A percentile compares a stretch with the other conserved stretches of the same genome.
These are phyloP conservation scores for Coemansia sp. DNA, from an alignment of 192 early-diverging fungal genomes.

Conservation along the genomic window DNA sequence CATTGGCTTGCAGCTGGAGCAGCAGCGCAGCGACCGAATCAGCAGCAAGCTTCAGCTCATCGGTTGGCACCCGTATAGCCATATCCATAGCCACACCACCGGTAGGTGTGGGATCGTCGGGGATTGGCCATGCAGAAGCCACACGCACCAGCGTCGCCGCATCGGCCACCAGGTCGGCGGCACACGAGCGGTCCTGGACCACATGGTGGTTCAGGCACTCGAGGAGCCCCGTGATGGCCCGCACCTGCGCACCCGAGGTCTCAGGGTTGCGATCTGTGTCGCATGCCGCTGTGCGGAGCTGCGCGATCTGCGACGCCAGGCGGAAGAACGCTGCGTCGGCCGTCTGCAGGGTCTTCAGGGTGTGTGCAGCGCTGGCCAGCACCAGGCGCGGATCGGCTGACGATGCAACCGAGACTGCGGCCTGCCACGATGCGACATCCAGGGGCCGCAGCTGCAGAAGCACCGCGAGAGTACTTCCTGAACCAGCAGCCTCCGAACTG, in stretches of 20 bases:
- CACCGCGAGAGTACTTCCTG: too few species aligned
- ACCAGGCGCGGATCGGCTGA: background rate
- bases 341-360: conserved; percentile 23
- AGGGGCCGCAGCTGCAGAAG: conserved; percentile 23
- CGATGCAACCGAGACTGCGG: background rate
- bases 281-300: conserved; percentile 31
- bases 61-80: too few species aligned
- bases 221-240: conserved; percentile 24
- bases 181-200: conserved; percentile 23
- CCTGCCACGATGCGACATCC: conserved; percentile 25
- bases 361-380: conserved; percentile 3
- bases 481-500: background rate
- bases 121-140: conserved; percentile 12
- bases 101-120: too few species aligned
- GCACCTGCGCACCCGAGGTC: conserved; percentile 35
- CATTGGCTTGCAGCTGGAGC: conserved; percentile 22
- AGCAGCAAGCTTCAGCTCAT: conserved; percentile 18
- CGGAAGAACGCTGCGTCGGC: conserved; percentile 41
- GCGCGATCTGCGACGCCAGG: conserved; percentile 26
- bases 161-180: conserved; percentile 22
- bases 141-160: conserved; percentile 38
- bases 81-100: too few species aligned
- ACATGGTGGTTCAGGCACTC: conserved; percentile 31
- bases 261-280: conserved; percentile 36
- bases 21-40: conserved; percentile 21